Conservation (phyloP, 1,284 basidiomycete species). For the Trichosporon asahii region DNA sequence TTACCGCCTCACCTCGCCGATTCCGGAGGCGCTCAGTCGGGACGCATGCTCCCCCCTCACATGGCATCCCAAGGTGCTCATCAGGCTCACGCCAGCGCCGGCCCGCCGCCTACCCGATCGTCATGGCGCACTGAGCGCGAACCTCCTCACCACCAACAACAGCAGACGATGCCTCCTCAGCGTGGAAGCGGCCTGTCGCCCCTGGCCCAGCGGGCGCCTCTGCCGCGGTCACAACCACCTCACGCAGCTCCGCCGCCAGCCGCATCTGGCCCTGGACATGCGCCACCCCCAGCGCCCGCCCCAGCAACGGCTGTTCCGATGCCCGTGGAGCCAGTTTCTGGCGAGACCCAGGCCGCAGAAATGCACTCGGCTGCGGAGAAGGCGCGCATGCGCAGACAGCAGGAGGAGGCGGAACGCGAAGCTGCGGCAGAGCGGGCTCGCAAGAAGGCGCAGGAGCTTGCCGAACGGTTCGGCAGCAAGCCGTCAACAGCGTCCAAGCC, state of each 20-base stretch:
- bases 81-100: conserved; percentile 17
- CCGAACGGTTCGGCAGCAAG: conserved; percentile 62
- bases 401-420: conserved; percentile 81
- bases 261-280: neutral
- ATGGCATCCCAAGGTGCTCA: conserved; percentile 21
- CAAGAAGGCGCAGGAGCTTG: conserved; percentile 78
- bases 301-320: conserved; percentile 28
- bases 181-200: conserved; percentile 1
- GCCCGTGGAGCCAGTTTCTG: conserved; percentile 14
- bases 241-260: neutral
- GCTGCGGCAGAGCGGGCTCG: conserved; percentile 77
- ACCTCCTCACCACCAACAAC: conserved; percentile 53
- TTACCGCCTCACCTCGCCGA: conserved; percentile 27
- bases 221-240: neutral
- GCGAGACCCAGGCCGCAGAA: conserved; percentile 67
- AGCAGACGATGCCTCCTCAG: neutral
- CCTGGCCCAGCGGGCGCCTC: neutral
- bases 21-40: conserved; percentile 9
- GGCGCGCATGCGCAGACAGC: conserved; percentile 65
- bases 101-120: conserved; percentile 10
- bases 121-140: conserved; percentile 50
- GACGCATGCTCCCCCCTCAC: conserved; percentile 41
- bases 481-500: conserved; percentile 13
- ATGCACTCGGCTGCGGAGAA: conserved; percentile 89
- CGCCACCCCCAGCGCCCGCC: neutral